These are phyloP conservation scores for Mrakia frigida DNA, from an alignment of 768 basidiomycete genomes.

Conservation along the genomic window DNA sequence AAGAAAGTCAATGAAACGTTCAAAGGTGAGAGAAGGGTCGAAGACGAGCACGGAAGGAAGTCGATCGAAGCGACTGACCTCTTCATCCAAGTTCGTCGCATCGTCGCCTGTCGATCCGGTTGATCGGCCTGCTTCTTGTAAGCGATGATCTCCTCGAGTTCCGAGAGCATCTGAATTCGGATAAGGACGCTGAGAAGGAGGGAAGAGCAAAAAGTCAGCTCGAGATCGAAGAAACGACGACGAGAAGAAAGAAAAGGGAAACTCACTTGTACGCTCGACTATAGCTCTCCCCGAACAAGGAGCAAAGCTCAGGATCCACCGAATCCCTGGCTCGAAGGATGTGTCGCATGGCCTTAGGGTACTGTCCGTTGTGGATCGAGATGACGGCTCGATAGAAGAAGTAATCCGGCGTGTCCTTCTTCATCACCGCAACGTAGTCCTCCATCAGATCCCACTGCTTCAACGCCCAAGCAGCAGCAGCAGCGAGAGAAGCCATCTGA, in stretches of 20 bases:
- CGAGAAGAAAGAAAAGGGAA: constrained; percentile 31
- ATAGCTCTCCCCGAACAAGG: constrained; percentile 91
- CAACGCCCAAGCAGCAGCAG: constrained; percentile 93
- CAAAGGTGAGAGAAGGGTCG: background rate
- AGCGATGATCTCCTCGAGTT: constrained; percentile 92
- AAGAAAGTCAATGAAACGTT: background rate
- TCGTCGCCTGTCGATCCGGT: constrained; percentile 80
- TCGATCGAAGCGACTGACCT: constrained; percentile 52
- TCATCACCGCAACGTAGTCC: constrained; percentile 90
- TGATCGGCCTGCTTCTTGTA: constrained; percentile 94
- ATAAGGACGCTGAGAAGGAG: constrained; percentile 69
- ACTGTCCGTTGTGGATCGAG: constrained; percentile 93
- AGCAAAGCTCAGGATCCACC: constrained; percentile 81
- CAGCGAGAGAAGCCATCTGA: constrained; percentile 92
- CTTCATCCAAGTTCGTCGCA: constrained; percentile 96
- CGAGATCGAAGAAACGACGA: background rate
- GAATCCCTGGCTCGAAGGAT: constrained; percentile 90
- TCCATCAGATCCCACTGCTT: constrained; percentile 99
- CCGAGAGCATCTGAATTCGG: constrained; percentile 95
- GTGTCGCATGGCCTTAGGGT: constrained; percentile 78
- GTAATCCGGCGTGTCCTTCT: constrained; percentile 82
- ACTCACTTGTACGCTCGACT: constrained; percentile 92
- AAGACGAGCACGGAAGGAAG: background rate
- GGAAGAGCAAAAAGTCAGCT: constrained; percentile 11
- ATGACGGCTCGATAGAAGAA: constrained; percentile 95